Evolutionary conservation across 2,329 filamentous ascomycete species (phyloP).

Genomic region (Diaporthe longicolla): DNA sequence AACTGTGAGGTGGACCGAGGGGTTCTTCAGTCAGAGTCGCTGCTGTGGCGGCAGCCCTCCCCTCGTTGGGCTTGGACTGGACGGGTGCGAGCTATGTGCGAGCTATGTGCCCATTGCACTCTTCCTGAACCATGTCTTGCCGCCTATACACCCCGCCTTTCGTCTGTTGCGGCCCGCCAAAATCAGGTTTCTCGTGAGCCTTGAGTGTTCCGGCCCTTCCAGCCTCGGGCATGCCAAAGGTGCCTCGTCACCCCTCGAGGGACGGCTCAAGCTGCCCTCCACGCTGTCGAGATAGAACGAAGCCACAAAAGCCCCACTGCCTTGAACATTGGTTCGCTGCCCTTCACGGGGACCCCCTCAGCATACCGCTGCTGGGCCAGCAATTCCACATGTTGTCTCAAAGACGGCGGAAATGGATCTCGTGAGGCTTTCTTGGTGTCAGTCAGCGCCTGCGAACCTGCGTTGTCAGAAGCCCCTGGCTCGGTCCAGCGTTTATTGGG

Average conservation of each 20-base stretch:
- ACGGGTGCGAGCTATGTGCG: not conserved
- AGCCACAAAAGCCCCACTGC: conserved; percentile 6
- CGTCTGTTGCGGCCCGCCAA: not conserved
- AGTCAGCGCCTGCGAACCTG: not conserved
- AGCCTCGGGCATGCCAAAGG: not conserved
- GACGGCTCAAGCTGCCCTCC: not conserved
- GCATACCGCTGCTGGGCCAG: conserved; percentile 1
- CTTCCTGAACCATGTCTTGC: conserved; percentile 2
- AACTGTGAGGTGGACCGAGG: not conserved
- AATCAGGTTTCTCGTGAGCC: not conserved
- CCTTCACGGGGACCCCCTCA: not conserved
- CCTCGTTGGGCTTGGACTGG: not conserved
- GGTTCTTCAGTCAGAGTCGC: not conserved
- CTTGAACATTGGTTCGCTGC: conserved; percentile 14
- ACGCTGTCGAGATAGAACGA: not conserved
- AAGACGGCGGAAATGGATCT: conserved; percentile 14
- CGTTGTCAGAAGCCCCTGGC: not conserved
- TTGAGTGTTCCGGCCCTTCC: too few relatives aligned
- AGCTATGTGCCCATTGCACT: not conserved
- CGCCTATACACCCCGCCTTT: not conserved
- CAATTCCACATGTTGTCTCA: conserved; percentile 23
- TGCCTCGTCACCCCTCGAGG: not conserved
- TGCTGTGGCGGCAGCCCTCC: not conserved
- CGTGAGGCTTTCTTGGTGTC: conserved; percentile 24
- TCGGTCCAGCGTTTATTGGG: not conserved